Percentiles rank a stretch among this genome's conserved stretches.
Conservation (phyloP, 139 green algal species). For the Chlamydomonas incerta region DNA sequence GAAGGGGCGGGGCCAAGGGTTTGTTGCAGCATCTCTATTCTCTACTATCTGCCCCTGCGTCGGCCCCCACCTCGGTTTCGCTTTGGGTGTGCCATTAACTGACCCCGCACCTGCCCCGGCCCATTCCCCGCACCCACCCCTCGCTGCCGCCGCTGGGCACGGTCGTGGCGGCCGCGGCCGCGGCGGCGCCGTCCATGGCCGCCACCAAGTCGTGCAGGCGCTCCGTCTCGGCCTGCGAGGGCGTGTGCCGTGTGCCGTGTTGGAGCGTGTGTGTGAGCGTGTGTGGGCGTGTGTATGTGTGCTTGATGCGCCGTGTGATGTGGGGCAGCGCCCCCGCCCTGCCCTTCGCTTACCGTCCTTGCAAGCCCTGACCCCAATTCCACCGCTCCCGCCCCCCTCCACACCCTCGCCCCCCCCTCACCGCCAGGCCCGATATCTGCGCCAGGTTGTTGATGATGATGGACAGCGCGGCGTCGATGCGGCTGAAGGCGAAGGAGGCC, state of each 20-base stretch:
- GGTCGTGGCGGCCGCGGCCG: not conserved
- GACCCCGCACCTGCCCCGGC: too few relatives aligned
- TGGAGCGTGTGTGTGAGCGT: too few relatives aligned
- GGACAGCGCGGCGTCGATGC: constrained; percentile 90
- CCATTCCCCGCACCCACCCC: not conserved
- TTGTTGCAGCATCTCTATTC: too few relatives aligned
- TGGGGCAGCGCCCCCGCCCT: too few relatives aligned
- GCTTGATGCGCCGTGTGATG: not conserved
- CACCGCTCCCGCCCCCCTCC: not conserved
- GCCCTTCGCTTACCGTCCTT: too few relatives aligned
- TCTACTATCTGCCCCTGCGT: too few relatives aligned
- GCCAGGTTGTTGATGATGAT: constrained; percentile 94
- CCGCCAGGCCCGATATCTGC: constrained; percentile 81
- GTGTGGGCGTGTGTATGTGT: too few relatives aligned
- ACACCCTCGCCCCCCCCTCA: not conserved
- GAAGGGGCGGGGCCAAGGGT: too few relatives aligned
- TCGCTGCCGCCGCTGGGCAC: not conserved
- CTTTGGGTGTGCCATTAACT: too few relatives aligned
- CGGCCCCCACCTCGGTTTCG: too few relatives aligned
- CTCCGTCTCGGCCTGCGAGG: constrained; percentile 80
- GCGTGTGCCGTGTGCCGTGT: too few relatives aligned
- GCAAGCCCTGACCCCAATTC: too few relatives aligned
- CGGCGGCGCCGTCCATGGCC: constrained; percentile 57
- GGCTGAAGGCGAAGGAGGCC: constrained; percentile 87
- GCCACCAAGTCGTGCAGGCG: constrained; percentile 83